A percentile compares a stretch with the other conserved stretches of the same genome.
Evolutionary conservation across 805 yeast species (phyloP).

Genomic region (Yamadazyma kitorensis): DNA sequence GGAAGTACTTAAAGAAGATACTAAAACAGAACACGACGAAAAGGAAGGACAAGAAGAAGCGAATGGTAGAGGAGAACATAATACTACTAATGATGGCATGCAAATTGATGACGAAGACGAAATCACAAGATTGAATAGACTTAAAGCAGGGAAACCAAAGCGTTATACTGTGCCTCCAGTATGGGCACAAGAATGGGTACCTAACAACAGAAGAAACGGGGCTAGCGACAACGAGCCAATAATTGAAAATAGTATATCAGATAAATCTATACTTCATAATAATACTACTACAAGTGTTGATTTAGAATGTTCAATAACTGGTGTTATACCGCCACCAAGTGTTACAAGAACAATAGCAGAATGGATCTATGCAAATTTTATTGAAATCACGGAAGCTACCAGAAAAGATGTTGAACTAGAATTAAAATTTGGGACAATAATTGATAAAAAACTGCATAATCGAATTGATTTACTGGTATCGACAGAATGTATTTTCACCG

Average conservation of each 20-base stretch:
- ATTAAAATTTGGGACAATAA: conserved; percentile 68
- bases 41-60: not conserved
- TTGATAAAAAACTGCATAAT: conserved; percentile 60
- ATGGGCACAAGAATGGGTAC: conserved; percentile 81
- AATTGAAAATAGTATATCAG: conserved; percentile 11
- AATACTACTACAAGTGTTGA: conserved; percentile 32
- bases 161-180: conserved; percentile 66
- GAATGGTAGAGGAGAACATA: conserved; percentile 1
- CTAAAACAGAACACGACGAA: not conserved
- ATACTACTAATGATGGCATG: not conserved
- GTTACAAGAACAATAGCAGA: conserved; percentile 77
- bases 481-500: conserved; percentile 63
- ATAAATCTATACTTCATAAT: conserved; percentile 29
- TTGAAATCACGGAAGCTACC: conserved; percentile 56
- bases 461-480: conserved; percentile 64
- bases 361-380: conserved; percentile 84
- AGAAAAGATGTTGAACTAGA: conserved; percentile 65
- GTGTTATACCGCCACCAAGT: conserved; percentile 76
- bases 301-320: conserved; percentile 59
- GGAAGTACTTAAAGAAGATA: not conserved
- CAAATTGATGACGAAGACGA: conserved; percentile 29
- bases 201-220: conserved; percentile 17
- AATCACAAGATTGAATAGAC: conserved; percentile 22
- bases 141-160: conserved; percentile 40
- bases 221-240: not conserved